Percentiles rank a stretch among this genome's conserved stretches.
phyloP scores from a whole-genome alignment of 495 filamentous ascomycete species.

The Lindgomyces ingoldianus region DNA sequence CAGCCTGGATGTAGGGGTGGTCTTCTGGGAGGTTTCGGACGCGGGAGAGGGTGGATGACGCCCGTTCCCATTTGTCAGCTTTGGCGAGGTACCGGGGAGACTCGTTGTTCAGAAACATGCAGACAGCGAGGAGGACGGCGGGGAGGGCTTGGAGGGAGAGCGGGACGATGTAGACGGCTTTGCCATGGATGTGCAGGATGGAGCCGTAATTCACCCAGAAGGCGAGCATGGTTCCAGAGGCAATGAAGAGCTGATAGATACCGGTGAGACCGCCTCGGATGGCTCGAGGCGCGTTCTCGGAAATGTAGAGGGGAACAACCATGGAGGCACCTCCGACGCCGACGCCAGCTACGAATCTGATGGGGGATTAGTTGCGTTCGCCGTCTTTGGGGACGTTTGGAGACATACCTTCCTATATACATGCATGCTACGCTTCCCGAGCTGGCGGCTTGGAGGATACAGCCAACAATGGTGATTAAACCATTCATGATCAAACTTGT shows the following conservation, averaged over 20 bases:
- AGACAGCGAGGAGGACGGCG: constrained; percentile 59
- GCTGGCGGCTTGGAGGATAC: constrained; percentile 42
- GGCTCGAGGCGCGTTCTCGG: constrained; percentile 69
- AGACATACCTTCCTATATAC: constrained; percentile 62
- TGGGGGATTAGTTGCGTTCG: not conserved
- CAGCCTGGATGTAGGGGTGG: constrained; percentile 66
- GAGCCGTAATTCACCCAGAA: constrained; percentile 68
- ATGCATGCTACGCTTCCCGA: constrained; percentile 52
- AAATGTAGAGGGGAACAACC: constrained; percentile 61
- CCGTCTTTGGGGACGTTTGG: not conserved
- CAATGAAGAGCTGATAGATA: constrained; percentile 70
- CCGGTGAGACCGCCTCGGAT: constrained; percentile 71
- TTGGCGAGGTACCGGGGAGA: constrained; percentile 71
- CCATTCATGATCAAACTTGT: constrained; percentile 39
- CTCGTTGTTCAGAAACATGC: constrained; percentile 64
- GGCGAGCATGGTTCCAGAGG: constrained; percentile 64
- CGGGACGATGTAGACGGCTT: constrained; percentile 65
- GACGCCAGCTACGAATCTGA: constrained; percentile 62
- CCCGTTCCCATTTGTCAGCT: constrained; percentile 69
- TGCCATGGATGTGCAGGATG: constrained; percentile 54
- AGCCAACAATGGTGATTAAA: constrained; percentile 46
- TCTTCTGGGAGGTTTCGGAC: constrained; percentile 55
- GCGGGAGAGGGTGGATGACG: constrained; percentile 55
- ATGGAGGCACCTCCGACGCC: constrained; percentile 67
- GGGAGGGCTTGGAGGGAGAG: constrained; percentile 68